Conservation (phyloP, 164 flowering plant species). For the Magnolia changhungtana region DNA sequence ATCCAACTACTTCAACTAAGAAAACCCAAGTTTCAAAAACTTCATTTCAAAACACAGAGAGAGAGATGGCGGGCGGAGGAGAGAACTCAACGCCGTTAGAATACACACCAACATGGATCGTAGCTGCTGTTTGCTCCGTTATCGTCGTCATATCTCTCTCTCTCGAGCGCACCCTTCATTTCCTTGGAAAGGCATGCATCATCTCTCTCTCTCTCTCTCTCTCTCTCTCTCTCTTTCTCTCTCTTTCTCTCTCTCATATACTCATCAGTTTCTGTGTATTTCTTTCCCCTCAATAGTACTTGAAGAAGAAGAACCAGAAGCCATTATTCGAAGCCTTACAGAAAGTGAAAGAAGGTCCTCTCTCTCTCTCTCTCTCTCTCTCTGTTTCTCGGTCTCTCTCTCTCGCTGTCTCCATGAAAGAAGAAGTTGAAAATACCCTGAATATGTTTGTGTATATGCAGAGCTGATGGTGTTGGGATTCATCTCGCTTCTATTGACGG, state of each 20-base stretch:
- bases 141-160: slow-evolving; percentile 54
- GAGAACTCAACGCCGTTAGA: slow-evolving; percentile 25
- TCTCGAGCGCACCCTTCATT: slow-evolving; percentile 52
- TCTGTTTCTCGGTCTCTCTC: neutral
- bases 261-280: neutral
- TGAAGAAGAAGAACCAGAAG: slow-evolving; percentile 67
- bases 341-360: slow-evolving; percentile 78
- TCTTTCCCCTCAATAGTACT: slow-evolving; percentile 28
- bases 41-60: no score
- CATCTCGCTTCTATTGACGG: slow-evolving; percentile 63
- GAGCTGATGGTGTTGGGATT: slow-evolving; percentile 88
- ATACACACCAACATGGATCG: slow-evolving; percentile 78
- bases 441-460: slow-evolving; percentile 21
- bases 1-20: no score
- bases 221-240: neutral
- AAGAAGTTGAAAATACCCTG: neutral
- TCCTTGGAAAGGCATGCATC: slow-evolving; percentile 39
- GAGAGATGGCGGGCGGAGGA: slow-evolving; percentile 10
- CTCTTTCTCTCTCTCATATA: neutral
- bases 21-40: no score
- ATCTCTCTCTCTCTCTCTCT: neutral
- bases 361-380: neutral
- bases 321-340: slow-evolving; percentile 70
- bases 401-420: neutral
- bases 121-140: slow-evolving; percentile 51